Conservation (phyloP, 306 rosid species). For the Medicago lupulina region DNA sequence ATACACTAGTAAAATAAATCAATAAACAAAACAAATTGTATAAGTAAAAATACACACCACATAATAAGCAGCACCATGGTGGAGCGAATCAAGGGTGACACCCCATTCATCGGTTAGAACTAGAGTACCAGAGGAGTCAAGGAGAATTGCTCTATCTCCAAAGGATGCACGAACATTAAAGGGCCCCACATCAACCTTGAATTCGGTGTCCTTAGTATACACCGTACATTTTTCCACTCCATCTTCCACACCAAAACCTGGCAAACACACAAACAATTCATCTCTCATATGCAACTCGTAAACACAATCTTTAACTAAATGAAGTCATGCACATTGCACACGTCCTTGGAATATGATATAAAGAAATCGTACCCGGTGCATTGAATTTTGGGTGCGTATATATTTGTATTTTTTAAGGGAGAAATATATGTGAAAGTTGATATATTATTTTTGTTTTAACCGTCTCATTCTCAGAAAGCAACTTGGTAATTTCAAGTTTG, state of each 20-base stretch:
- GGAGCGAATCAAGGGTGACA: conserved; percentile 72
- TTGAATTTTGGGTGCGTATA: no score
- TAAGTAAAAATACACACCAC: conserved; percentile 51
- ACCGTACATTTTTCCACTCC: conserved; percentile 54
- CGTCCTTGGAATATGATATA: neutral
- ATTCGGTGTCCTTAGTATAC: conserved; percentile 69
- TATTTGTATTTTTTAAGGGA: no score
- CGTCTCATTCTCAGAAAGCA: no score
- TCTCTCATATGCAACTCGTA: neutral
- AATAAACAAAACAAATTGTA: neutral
- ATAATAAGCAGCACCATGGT: conserved; percentile 75
- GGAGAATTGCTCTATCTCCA: conserved; percentile 71
- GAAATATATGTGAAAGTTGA: no score
- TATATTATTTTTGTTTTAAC: no score
- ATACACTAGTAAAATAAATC: no score
- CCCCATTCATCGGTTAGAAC: conserved; percentile 90
- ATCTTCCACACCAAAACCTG: conserved; percentile 57
- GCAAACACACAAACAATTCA: conserved; percentile 1
- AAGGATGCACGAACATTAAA: conserved; percentile 79
- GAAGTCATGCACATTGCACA: conserved; percentile 57
- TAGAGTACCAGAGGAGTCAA: conserved; percentile 71
- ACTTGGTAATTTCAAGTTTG: no score
- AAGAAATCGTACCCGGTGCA: neutral
- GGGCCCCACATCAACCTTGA: conserved; percentile 66
- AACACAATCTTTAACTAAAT: neutral